Evolutionary conservation across 2,329 filamentous ascomycete species (phyloP), one percentile per base, ranked within the genome.

Genomic region (Claviceps sp.): DNA sequence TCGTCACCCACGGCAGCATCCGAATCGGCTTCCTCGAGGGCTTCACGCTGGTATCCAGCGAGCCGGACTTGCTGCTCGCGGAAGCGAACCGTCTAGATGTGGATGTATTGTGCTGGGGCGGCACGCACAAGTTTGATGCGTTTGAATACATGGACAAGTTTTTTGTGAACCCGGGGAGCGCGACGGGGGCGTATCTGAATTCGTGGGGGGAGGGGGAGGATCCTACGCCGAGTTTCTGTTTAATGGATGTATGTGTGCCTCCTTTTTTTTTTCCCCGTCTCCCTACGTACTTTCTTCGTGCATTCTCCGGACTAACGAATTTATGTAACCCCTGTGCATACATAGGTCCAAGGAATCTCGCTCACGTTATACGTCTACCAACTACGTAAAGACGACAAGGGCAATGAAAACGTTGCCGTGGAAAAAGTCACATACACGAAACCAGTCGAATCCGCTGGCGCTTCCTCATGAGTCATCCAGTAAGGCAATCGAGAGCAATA

Each of bases 331-430:
- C 13, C 20, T 49, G 55, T n/a, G n/a, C n/a, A n/a, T 23, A 23
- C 23, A 23, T 60, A 95, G 88, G 88, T 95, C 38, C 91, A 97
- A 79, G 91, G 91, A 36, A 94, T 96, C 65, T 94, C 94, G 16
- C 78, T 97, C 58, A 94, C 94, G 54, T 76, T 97, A 48, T 97
- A 97, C 67, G 91, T 97, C 50, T 97, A 97, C 66, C 86, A 90
- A 66, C 68, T 90, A 62, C 80, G 83, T 65, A 88, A 85, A 64
- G 85, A 88, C 60, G 82, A 79, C 52, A 83, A 86, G 58, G 86
- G 86, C 16, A 79, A 79, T 38, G 86, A 90, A 67, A 88, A 83
- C 54, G 86, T 91, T 45, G 84, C 83, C 16, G 86, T 91, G 43
- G 86, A 91, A 67, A 91, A 91, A 72, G 85, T 91, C 55, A 89